Percentiles rank a stretch among this genome's conserved stretches.
phyloP scores from a whole-genome alignment of 2,329 filamentous ascomycete species.

The Stachybotrys chartarum region DNA sequence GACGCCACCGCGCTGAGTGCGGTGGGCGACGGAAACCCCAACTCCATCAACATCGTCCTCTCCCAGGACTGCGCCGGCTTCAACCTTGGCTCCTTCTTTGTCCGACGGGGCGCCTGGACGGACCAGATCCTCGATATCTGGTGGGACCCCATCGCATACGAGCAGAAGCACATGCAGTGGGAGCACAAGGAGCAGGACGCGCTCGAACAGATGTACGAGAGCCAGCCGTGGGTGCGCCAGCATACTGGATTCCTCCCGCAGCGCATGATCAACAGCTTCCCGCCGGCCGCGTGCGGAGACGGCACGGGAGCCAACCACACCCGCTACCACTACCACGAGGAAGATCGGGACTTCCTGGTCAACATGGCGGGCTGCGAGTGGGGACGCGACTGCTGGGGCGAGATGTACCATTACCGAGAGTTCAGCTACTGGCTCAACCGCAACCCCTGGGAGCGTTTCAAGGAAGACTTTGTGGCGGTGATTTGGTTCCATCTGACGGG shows the following conservation, averaged over 20 bases:
- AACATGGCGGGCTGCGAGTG: slow-evolving; percentile 99
- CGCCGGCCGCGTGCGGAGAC: slow-evolving; percentile 78
- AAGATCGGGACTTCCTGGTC: slow-evolving; percentile 85
- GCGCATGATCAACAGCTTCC: slow-evolving; percentile 91
- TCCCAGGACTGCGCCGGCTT: slow-evolving; percentile 94
- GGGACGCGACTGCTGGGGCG: slow-evolving; percentile 94
- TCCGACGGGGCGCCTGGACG: slow-evolving; percentile 79
- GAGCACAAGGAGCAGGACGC: slow-evolving; percentile 98
- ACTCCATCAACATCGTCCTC: slow-evolving; percentile 80
- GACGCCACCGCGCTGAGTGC: slow-evolving; percentile 66
- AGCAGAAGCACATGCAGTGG: slow-evolving; percentile 99
- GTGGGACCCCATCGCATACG: slow-evolving; percentile 98
- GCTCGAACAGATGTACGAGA: slow-evolving; percentile 82
- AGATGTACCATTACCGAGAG: slow-evolving; percentile 94
- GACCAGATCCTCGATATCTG: slow-evolving; percentile 89
- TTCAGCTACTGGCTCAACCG: slow-evolving; percentile 87
- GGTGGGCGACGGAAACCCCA: slow-evolving; percentile 66
- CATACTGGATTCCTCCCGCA: slow-evolving; percentile 86
- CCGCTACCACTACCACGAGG: slow-evolving; percentile 76
- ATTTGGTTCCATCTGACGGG: slow-evolving; percentile 59
- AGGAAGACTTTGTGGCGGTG: slow-evolving; percentile 56
- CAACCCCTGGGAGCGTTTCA: slow-evolving; percentile 69
- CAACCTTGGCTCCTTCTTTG: slow-evolving; percentile 93
- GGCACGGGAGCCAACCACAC: slow-evolving; percentile 58
- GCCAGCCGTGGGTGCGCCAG: slow-evolving; percentile 87